A percentile compares a stretch with the other conserved stretches of the same genome.
Evolutionary conservation across 495 filamentous ascomycete genomes (phyloP).

Genomic region (Xylaria scruposa): DNA sequence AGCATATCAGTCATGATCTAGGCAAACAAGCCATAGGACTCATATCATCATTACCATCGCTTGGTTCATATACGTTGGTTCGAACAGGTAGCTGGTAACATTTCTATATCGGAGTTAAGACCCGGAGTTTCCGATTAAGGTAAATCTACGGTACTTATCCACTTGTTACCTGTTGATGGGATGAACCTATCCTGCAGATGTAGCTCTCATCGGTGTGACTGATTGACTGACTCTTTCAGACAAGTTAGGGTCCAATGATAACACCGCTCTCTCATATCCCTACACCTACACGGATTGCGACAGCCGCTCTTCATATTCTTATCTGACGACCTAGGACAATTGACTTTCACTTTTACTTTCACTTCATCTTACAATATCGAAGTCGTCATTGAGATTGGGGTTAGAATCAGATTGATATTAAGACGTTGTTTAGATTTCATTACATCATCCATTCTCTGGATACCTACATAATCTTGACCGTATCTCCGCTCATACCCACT

Average conservation of each 20-base stretch:
- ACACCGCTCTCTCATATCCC: neutral
- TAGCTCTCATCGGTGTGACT: slow-evolving; percentile 25
- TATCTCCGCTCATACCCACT: slow-evolving; percentile 10
- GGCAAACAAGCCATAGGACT: neutral
- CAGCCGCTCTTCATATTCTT: neutral
- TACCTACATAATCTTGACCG: neutral
- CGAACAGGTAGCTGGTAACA: neutral
- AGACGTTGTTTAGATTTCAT: neutral
- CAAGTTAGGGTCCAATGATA: neutral
- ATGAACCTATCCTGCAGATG: neutral
- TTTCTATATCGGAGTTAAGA: slow-evolving; percentile 15
- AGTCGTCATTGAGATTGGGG: neutral
- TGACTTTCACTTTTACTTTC: neutral
- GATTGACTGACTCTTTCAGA: neutral
- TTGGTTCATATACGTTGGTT: neutral
- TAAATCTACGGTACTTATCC: neutral
- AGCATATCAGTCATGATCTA: neutral
- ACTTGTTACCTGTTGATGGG: neutral
- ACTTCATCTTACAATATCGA: neutral
- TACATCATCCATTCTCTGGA: slow-evolving; percentile 11
- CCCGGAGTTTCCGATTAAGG: neutral
- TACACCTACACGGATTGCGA: slow-evolving; percentile 9
- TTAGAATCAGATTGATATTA: neutral
- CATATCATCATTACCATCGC: neutral
- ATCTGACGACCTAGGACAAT: neutral